Evolutionary conservation across 805 yeast genomes (phyloP), one percentile per base, ranked within the genome.

Genomic region (Yamadazyma ubonensis): DNA sequence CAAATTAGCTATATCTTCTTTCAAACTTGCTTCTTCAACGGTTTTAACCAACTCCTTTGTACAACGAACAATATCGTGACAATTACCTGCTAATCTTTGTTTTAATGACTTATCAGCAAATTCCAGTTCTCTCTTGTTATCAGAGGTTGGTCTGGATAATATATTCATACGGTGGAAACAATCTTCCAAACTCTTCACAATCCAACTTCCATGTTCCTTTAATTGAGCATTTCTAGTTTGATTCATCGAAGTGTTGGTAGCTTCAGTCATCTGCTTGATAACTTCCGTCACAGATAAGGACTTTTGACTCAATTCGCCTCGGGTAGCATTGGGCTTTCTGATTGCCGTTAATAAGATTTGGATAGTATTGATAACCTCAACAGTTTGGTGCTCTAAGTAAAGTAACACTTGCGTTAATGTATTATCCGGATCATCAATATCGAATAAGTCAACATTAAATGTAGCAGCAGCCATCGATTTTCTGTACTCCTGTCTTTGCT

Each of bases 1-100:
- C 50, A 88, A 72, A 49, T 82, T 81, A 4, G 81, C 89, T 52
- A 90, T 85, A 53, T 89, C 96, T 50, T 84, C 90, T 54, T 83
- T 83, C 53, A 90, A 68, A 55, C 90, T 84, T 17, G 96, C 96
- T 58, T 90, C 97, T 59, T 91, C 97, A 4, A 91, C 96, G 1
- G 96, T 86, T 66, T 90, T 90, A 15, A 91, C 98, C 56, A 91
- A 74, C 61, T 91, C 98, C 61, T 90, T 91, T 4, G 97, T 91
- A 60, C 95, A 85, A 63, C 91, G 89, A 17, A 97, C 97, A 65
- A 91, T 86, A 59, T 91, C 98, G 66, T 89, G 91, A 20, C 96
- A 91, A 50, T 90, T 84, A 2, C 97, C 97, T 0, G 98, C 98
- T 49, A 91, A 76, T 54, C 97, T 78, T 63, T 91, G 97, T 63